phyloP scores from a whole-genome alignment of 2,329 filamentous ascomycete species.

The Neopestalotiopsis clavispora region DNA sequence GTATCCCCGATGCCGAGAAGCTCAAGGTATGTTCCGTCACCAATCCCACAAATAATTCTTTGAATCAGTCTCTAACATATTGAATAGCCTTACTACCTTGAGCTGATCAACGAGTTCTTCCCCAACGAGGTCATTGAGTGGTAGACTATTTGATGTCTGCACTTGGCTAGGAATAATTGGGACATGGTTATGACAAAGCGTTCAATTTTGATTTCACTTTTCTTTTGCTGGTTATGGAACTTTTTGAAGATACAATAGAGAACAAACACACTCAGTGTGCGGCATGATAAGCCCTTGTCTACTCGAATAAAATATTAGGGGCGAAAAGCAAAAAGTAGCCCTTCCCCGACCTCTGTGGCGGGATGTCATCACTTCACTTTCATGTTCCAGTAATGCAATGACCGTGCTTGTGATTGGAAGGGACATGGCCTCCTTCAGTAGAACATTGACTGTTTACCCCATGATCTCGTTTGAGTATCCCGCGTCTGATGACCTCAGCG shows the following conservation, averaged over 20 bases:
- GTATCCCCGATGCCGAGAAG: slow-evolving; percentile 74
- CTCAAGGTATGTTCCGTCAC: slow-evolving; percentile 63
- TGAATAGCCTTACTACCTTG: slow-evolving; percentile 71
- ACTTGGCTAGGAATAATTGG: neutral
- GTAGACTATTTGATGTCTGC: slow-evolving; percentile 42
- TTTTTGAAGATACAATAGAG: neutral
- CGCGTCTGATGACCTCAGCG: no score
- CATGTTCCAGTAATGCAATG: no score
- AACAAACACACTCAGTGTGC: neutral
- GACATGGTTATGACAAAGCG: slow-evolving; percentile 5
- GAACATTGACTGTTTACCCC: no score
- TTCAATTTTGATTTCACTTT: slow-evolving; percentile 2
- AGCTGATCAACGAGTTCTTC: slow-evolving; percentile 77
- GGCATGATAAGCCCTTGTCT: neutral
- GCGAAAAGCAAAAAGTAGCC: neutral
- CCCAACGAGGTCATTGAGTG: slow-evolving; percentile 71
- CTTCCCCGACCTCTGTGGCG: neutral
- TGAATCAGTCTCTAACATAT: slow-evolving; percentile 15
- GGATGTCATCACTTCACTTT: no score
- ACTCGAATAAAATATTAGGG: neutral
- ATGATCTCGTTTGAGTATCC: no score
- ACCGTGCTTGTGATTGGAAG: no score
- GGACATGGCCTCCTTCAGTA: no score
- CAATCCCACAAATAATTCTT: neutral
- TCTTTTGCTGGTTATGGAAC: neutral